These are phyloP conservation scores for Xylaria cubensis DNA, from an alignment of 495 filamentous ascomycete genomes.

Conservation along the genomic window DNA sequence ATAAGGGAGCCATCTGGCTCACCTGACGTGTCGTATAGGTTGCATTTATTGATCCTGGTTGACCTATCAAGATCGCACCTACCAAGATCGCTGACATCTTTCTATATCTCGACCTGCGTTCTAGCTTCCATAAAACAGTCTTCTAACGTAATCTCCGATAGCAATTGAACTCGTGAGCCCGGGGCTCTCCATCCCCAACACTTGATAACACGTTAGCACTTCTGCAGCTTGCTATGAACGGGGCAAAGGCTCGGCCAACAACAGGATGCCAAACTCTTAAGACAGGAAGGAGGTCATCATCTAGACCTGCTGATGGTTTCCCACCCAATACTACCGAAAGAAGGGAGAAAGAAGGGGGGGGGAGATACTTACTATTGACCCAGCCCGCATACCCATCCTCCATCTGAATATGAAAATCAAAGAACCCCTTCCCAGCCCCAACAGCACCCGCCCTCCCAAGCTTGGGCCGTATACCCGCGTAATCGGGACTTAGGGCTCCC, in stretches of 20 bases:
- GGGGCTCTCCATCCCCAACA: conserved; percentile 93
- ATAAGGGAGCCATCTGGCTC: neutral
- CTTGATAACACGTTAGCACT: conserved; percentile 22
- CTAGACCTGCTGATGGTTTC: neutral
- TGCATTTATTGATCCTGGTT: too few species aligned
- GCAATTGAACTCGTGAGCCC: conserved; percentile 90
- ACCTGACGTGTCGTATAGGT: neutral
- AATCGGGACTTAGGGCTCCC: conserved; percentile 76
- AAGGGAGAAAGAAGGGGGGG: too few species aligned
- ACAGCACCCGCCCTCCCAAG: conserved; percentile 65
- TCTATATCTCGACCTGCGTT: neutral
- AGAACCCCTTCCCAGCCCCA: conserved; percentile 66
- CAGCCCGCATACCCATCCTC: conserved; percentile 87
- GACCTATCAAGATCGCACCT: neutral
- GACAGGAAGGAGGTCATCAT: neutral
- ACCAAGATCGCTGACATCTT: neutral
- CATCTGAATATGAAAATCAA: conserved; percentile 83
- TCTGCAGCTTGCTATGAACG: neutral
- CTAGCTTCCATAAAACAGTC: conserved; percentile 66
- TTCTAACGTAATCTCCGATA: conserved; percentile 83
- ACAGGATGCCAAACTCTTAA: neutral
- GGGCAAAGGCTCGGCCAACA: neutral
- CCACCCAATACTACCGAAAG: neutral
- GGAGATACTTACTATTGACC: conserved; percentile 64
- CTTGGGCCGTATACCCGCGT: conserved; percentile 92